These are phyloP conservation scores for Musa acuminata DNA, from an alignment of 176 grass and related monocot species.

Conservation along the genomic window DNA sequence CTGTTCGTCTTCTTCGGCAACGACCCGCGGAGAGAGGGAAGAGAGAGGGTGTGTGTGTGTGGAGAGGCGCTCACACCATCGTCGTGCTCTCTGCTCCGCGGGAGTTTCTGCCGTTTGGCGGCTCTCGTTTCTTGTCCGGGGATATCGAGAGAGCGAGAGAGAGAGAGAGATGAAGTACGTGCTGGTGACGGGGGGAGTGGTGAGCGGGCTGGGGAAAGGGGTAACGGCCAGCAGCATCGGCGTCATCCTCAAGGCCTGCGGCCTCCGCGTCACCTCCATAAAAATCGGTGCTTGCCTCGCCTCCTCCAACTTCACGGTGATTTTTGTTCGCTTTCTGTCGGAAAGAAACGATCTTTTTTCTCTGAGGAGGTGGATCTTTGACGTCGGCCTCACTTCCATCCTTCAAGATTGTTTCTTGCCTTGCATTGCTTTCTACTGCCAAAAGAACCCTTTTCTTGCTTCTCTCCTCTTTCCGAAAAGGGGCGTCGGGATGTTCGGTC, in stretches of 20 bases:
- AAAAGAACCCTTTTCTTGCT: too few species aligned
- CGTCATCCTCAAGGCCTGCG: conserved; percentile 6
- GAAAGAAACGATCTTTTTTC: neutral
- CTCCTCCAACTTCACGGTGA: neutral
- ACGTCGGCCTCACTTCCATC: neutral
- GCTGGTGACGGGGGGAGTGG: conserved; percentile 8
- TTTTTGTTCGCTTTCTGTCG: neutral
- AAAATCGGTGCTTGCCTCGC: neutral
- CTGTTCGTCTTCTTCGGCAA: too few species aligned
- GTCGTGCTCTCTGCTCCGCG: too few species aligned
- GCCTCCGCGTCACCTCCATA: conserved; percentile 2
- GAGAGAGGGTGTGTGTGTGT: too few species aligned
- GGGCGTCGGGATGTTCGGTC: too few species aligned
- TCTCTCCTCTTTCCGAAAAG: too few species aligned
- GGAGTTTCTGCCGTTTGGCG: too few species aligned
- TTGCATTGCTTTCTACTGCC: too few species aligned
- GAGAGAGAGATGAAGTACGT: conserved; percentile 8
- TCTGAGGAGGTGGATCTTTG: neutral
- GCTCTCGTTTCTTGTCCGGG: too few species aligned
- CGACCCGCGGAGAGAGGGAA: too few species aligned
- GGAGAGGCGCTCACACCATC: too few species aligned
- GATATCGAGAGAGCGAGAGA: neutral
- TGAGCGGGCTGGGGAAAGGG: conserved; percentile 11
- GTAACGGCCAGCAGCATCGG: conserved; percentile 8
- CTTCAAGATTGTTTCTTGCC: neutral